A percentile compares a stretch with the other conserved stretches of the same genome.
Evolutionary conservation across 306 rosid species (phyloP).

Genomic region (Castanopsis chinensis): DNA sequence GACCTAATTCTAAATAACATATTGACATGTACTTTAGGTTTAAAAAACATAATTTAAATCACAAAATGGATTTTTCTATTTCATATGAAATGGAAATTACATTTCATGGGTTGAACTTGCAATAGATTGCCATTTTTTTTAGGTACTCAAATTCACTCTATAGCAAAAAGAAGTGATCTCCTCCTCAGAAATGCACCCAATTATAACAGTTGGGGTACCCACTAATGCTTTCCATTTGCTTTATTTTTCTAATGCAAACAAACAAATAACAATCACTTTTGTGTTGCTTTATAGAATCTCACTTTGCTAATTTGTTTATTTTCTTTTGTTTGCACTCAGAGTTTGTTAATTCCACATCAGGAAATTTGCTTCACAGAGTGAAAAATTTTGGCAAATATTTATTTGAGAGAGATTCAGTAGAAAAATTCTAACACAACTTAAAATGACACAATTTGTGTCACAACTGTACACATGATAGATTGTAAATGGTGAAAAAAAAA

Average conservation of each 20-base stretch:
- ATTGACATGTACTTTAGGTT: too few relatives aligned
- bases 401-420: neutral
- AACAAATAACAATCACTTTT: conserved; percentile 31
- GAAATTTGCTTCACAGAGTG: neutral
- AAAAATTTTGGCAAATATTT: neutral
- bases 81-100: too few relatives aligned
- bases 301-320: conserved; percentile 16
- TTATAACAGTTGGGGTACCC: conserved; percentile 41
- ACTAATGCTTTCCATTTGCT: conserved; percentile 33
- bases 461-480: accelerated
- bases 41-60: too few relatives aligned
- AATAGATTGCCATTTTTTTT: conserved; percentile 30
- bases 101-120: conserved; percentile 28
- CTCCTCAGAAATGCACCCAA: conserved; percentile 52
- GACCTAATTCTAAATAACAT: neutral
- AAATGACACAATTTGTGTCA: too few relatives aligned
- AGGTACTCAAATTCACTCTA: neutral
- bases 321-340: neutral
- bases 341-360: neutral
- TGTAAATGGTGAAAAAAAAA: too few relatives aligned
- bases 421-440: neutral
- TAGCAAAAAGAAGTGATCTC: conserved; percentile 40
- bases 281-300: conserved; percentile 32
- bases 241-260: conserved; percentile 35
- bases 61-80: too few relatives aligned